These are phyloP conservation scores for Rhynchospora pubera DNA, from an alignment of 176 grass and related monocot genomes.

Conservation along the genomic window DNA sequence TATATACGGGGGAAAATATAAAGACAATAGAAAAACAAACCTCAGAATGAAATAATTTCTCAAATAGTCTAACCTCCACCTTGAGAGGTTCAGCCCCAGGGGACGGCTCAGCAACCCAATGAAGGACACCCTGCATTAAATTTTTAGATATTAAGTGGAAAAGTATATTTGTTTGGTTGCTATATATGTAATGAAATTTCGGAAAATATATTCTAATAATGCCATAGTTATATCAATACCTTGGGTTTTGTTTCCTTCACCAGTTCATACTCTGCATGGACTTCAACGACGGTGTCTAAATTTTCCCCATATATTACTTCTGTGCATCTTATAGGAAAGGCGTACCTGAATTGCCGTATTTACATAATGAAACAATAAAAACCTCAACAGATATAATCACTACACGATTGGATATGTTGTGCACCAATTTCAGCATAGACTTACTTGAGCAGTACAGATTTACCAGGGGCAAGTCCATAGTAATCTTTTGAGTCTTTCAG, in stretches of 20 bases:
- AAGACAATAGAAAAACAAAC: constrained; percentile 21
- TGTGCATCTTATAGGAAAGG: constrained; percentile 93
- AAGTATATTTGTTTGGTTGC: not conserved
- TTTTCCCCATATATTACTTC: constrained; percentile 64
- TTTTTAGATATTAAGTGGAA: constrained; percentile 5
- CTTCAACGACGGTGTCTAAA: constrained; percentile 57
- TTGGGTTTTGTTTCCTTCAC: constrained; percentile 80
- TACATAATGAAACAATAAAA: not conserved
- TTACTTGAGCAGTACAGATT: constrained; percentile 84
- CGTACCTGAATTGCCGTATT: constrained; percentile 47
- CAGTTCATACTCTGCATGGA: constrained; percentile 87
- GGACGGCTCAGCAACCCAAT: constrained; percentile 83
- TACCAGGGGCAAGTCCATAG: constrained; percentile 90
- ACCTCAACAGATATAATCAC: not conserved
- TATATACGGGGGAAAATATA: not conserved
- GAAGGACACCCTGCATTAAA: constrained; percentile 70
- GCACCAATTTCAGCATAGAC: constrained; percentile 8
- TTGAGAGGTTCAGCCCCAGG: constrained; percentile 78
- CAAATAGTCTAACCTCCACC: constrained; percentile 82
- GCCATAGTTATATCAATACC: constrained; percentile 35
- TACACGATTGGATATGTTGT: not conserved
- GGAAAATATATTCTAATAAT: not conserved
- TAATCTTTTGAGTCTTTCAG: constrained; percentile 94
- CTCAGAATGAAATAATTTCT: constrained; percentile 79
- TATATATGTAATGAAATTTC: not conserved